Conservation (phyloP, 2,329 filamentous ascomycete genomes). For the Claviceps maximensis region DNA sequence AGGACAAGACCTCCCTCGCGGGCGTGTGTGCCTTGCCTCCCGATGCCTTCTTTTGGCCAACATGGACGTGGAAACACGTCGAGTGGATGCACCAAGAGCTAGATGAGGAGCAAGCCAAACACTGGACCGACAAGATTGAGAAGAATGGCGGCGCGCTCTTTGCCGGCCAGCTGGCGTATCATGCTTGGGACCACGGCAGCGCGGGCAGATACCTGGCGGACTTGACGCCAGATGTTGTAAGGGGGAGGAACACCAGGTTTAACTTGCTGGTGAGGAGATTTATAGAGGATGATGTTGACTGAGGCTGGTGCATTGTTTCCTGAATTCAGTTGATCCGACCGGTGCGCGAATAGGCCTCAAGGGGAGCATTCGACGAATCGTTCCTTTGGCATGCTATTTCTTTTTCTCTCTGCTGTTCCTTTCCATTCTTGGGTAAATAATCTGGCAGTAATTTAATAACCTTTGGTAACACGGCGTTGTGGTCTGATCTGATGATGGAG, state of each 20-base stretch:
- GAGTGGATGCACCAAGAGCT: conserved; percentile 9
- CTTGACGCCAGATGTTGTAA: conserved; percentile 4
- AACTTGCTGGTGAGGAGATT: conserved; percentile 9
- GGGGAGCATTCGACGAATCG: no score
- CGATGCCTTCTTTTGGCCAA: conserved; percentile 9
- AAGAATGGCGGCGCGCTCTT: conserved; percentile 7
- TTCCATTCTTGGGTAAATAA: no score
- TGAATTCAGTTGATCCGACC: no score
- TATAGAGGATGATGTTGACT: conserved; percentile 7
- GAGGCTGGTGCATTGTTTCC: background rate
- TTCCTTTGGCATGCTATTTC: no score
- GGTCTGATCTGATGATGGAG: no score
- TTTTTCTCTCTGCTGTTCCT: no score
- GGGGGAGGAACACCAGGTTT: conserved; percentile 8
- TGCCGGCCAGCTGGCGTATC: conserved; percentile 9
- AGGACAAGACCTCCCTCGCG: background rate
- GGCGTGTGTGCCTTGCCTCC: conserved; percentile 8
- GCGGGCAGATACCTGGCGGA: conserved; percentile 1
- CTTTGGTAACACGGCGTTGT: no score
- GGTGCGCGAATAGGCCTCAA: no score
- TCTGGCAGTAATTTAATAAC: no score
- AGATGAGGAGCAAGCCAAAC: background rate
- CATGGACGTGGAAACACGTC: conserved; percentile 8
- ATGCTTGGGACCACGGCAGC: conserved; percentile 9
- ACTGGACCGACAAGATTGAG: conserved; percentile 5